Conservation (phyloP, 768 basidiomycete species). For the Cystobasidium ongulense region DNA sequence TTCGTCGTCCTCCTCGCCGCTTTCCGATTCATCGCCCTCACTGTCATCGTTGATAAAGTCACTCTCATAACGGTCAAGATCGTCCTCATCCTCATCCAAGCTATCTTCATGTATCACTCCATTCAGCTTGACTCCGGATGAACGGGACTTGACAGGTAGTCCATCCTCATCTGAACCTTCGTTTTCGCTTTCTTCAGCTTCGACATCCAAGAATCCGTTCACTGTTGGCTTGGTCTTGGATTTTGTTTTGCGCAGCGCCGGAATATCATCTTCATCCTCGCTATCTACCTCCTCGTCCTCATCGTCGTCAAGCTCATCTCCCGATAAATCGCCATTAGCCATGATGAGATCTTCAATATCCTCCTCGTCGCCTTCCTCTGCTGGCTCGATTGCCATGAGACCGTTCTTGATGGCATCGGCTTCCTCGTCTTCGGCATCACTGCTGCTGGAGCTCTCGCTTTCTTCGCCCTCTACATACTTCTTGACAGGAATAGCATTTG, state of each 20-base stretch:
- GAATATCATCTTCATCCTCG: constrained; percentile 48
- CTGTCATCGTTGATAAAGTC: constrained; percentile 45
- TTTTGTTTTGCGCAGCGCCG: constrained; percentile 3
- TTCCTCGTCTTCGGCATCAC: constrained; percentile 56
- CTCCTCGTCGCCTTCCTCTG: constrained; percentile 63
- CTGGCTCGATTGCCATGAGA: constrained; percentile 52
- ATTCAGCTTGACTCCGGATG: neutral
- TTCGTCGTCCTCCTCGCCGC: constrained; percentile 39
- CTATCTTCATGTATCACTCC: constrained; percentile 45
- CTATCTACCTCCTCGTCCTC: constrained; percentile 52
- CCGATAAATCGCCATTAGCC: constrained; percentile 37
- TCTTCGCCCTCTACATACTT: constrained; percentile 55
- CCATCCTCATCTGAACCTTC: constrained; percentile 43
- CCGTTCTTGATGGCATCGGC: constrained; percentile 50
- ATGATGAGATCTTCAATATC: constrained; percentile 45
- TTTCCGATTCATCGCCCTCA: constrained; percentile 39
- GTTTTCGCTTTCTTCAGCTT: constrained; percentile 52
- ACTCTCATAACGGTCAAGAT: constrained; percentile 30
- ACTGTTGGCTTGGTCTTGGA: neutral
- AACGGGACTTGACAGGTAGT: neutral
- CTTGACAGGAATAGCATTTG: constrained; percentile 17
- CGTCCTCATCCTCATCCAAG: constrained; percentile 48
- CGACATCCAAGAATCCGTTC: constrained; percentile 46
- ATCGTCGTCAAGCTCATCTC: constrained; percentile 39
- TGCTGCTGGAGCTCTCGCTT: constrained; percentile 64